These are phyloP conservation scores for Nasturtium officinale DNA, from an alignment of 345 rosid species.

Conservation along the genomic window DNA sequence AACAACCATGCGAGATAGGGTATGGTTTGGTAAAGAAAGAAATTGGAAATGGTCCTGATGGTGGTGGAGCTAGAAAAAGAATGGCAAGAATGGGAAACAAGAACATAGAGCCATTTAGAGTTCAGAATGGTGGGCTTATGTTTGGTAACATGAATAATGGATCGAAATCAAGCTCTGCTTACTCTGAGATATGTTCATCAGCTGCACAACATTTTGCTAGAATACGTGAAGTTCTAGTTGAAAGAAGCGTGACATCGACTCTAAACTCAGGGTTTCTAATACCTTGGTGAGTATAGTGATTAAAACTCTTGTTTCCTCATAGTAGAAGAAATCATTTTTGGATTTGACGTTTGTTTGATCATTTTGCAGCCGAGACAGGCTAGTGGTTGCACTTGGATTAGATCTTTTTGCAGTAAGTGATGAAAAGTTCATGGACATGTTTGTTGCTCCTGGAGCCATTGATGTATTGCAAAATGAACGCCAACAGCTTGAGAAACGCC, in stretches of 20 bases:
- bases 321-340: neutral
- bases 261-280: constrained; percentile 91
- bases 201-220: constrained; percentile 94
- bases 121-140: constrained; percentile 60
- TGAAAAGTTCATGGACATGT: constrained; percentile 95
- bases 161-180: constrained; percentile 67
- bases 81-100: constrained; percentile 69
- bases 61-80: constrained; percentile 74
- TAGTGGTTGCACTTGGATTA: constrained; percentile 80
- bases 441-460: constrained; percentile 87
- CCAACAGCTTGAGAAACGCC: constrained; percentile 80
- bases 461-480: constrained; percentile 71
- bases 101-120: constrained; percentile 56
- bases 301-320: neutral
- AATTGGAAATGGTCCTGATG: constrained; percentile 62
- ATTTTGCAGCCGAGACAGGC: constrained; percentile 64
- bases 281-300: constrained; percentile 70
- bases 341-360: neutral
- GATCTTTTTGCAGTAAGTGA: constrained; percentile 88
- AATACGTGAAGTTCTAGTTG: constrained; percentile 89
- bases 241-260: constrained; percentile 85
- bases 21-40: constrained; percentile 71
- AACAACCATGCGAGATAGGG: constrained; percentile 69
- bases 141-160: constrained; percentile 65
- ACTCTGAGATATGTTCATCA: constrained; percentile 77